Evolutionary conservation across 352 stramenopile genomes (phyloP).

Genomic region (Pythium grandisporangium): DNA sequence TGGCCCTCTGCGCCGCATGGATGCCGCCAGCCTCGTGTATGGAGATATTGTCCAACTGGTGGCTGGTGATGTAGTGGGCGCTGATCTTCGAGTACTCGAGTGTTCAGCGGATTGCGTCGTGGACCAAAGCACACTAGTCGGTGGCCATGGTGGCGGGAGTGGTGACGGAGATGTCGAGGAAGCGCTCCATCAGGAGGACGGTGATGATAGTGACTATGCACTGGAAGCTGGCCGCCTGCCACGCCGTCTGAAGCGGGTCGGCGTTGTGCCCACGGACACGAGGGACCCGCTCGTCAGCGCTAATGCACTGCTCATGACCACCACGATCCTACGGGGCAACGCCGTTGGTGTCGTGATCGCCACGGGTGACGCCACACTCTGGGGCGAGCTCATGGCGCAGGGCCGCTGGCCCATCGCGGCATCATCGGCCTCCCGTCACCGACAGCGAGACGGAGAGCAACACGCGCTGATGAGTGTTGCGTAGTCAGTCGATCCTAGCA

Average conservation of each 20-base stretch:
- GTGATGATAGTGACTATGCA: slow-evolving; percentile 17
- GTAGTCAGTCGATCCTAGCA: no score
- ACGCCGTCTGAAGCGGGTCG: slow-evolving; percentile 22
- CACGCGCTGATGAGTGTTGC: no score
- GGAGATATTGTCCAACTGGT: slow-evolving; percentile 91
- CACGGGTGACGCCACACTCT: slow-evolving; percentile 64
- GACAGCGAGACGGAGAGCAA: no score
- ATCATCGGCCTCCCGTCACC: no score
- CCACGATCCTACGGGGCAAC: slow-evolving; percentile 32
- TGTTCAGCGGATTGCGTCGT: slow-evolving; percentile 72
- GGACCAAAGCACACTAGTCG: slow-evolving; percentile 41
- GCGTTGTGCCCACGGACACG: slow-evolving; percentile 7
- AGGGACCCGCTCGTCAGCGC: slow-evolving; percentile 24
- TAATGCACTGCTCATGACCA: slow-evolving; percentile 73
- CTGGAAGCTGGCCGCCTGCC: slow-evolving; percentile 7
- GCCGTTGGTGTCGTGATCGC: slow-evolving; percentile 62
- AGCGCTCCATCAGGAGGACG: no score
- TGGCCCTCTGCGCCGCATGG: slow-evolving; percentile 79
- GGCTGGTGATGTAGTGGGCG: slow-evolving; percentile 82
- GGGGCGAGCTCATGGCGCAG: slow-evolving; percentile 45
- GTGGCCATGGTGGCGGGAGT: no score
- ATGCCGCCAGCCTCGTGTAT: slow-evolving; percentile 83
- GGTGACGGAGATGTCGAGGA: slow-evolving; percentile 19
- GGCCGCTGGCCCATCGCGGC: slow-evolving; percentile 45
- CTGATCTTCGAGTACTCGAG: slow-evolving; percentile 78